These are phyloP conservation scores for Coffea eugenioides DNA, from an alignment of 257 asterid species.

Conservation along the genomic window DNA sequence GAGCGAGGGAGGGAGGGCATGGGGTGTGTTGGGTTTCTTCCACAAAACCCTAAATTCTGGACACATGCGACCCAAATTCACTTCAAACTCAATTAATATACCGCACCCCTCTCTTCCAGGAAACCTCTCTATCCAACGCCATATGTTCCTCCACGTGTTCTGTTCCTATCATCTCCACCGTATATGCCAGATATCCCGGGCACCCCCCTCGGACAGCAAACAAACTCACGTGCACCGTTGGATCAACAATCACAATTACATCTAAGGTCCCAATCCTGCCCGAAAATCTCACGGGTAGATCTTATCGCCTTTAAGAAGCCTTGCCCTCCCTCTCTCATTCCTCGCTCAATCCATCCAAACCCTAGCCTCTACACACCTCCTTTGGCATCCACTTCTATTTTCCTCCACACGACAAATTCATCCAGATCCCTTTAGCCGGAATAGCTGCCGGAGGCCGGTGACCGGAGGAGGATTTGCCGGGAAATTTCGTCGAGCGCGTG, in stretches of 20 bases:
- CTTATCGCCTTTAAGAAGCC: slow-evolving; percentile 84
- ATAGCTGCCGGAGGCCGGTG: slow-evolving; percentile 12
- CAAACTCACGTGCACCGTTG: slow-evolving; percentile 34
- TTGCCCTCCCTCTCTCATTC: slow-evolving; percentile 40
- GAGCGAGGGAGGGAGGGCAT: no score
- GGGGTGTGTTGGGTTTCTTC: not conserved
- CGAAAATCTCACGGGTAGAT: slow-evolving; percentile 71
- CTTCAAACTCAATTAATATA: slow-evolving; percentile 26
- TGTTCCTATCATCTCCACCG: slow-evolving; percentile 32
- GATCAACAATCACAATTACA: slow-evolving; percentile 27
- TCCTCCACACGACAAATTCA: not conserved
- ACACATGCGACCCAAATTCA: slow-evolving; percentile 48
- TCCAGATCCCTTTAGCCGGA: not conserved
- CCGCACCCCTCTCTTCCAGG: slow-evolving; percentile 9
- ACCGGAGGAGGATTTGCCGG: slow-evolving; percentile 10
- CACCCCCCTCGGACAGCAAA: slow-evolving; percentile 66
- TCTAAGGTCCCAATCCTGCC: slow-evolving; percentile 59
- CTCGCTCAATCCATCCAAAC: slow-evolving; percentile 73
- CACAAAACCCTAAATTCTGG: slow-evolving; percentile 43
- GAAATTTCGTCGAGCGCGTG: slow-evolving; percentile 27
- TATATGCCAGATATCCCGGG: slow-evolving; percentile 62
- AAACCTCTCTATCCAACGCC: slow-evolving; percentile 27
- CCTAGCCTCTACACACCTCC: slow-evolving; percentile 32
- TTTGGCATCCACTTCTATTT: not conserved
- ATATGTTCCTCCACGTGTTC: slow-evolving; percentile 34